Conservation (phyloP, 352 stramenopile species). For the Bremia lactucae region DNA sequence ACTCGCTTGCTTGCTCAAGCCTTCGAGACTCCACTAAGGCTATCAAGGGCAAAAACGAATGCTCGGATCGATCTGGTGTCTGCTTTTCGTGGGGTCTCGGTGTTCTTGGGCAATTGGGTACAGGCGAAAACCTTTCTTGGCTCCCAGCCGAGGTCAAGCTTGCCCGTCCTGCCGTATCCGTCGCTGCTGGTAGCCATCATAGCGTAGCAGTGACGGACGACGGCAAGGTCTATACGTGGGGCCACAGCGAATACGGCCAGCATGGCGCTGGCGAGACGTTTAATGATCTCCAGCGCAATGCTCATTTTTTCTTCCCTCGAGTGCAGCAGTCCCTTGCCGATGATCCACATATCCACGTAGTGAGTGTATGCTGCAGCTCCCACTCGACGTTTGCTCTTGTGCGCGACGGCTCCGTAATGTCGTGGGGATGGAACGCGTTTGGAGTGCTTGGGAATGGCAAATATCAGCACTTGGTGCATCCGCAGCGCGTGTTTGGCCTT, state of each 20-base stretch:
- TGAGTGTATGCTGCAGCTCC: slow-evolving; percentile 43
- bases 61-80: slow-evolving; percentile 24
- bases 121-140: slow-evolving; percentile 55
- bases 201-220: slow-evolving; percentile 50
- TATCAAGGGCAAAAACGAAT: slow-evolving; percentile 7
- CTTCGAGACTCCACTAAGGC: not conserved
- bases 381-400: slow-evolving; percentile 66
- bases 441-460: slow-evolving; percentile 66
- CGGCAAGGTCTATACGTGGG: slow-evolving; percentile 63
- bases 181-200: slow-evolving; percentile 67
- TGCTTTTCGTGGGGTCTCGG: slow-evolving; percentile 73
- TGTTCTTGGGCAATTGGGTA: slow-evolving; percentile 58
- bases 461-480: slow-evolving; percentile 60
- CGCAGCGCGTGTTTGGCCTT: slow-evolving; percentile 45
- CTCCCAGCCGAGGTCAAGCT: slow-evolving; percentile 46
- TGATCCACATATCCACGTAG: slow-evolving; percentile 20
- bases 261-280: slow-evolving; percentile 55
- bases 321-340: slow-evolving; percentile 41
- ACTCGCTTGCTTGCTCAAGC: slow-evolving; percentile 52
- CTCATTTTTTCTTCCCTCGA: slow-evolving; percentile 64
- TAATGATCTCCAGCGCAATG: slow-evolving; percentile 60
- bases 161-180: slow-evolving; percentile 33
- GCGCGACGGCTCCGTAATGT: slow-evolving; percentile 48
- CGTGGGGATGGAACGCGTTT: slow-evolving; percentile 84
- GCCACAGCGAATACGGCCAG: slow-evolving; percentile 77